phyloP scores from a whole-genome alignment of 108 stramenopile genomes.

The Cylindrotheca fusiformis region DNA sequence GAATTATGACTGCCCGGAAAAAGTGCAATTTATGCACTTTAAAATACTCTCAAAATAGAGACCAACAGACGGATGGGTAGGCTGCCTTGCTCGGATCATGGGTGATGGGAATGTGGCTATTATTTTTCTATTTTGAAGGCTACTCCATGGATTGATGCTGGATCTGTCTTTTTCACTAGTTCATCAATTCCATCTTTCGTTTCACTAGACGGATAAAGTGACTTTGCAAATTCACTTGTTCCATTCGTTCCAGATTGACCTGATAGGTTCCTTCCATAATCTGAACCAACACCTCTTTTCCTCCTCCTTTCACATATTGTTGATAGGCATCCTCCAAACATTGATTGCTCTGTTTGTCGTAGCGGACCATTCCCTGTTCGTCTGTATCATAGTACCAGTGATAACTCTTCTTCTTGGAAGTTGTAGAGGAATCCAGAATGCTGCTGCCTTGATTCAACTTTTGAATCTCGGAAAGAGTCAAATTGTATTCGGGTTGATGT shows the following conservation, averaged over 20 bases:
- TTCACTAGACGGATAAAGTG: constrained; percentile 20
- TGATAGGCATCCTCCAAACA: constrained; percentile 21
- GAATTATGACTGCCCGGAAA: too few relatives aligned
- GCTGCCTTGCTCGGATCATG: too few relatives aligned
- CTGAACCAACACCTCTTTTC: not conserved
- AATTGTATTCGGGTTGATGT: not conserved
- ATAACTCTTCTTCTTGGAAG: not conserved
- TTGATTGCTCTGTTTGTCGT: constrained; percentile 16
- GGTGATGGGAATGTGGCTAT: too few relatives aligned
- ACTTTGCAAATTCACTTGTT: constrained; percentile 27
- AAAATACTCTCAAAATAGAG: too few relatives aligned
- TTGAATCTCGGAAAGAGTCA: not conserved
- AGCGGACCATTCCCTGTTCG: constrained; percentile 25
- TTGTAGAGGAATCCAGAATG: not conserved
- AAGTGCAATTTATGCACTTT: too few relatives aligned
- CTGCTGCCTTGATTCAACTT: not conserved
- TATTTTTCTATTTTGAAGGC: too few relatives aligned
- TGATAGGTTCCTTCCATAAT: constrained; percentile 14
- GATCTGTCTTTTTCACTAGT: too few relatives aligned
- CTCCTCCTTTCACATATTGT: not conserved
- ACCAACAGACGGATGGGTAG: too few relatives aligned
- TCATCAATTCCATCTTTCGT: too few relatives aligned
- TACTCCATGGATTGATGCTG: too few relatives aligned
- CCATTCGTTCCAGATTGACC: constrained; percentile 28
- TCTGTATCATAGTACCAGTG: constrained; percentile 32